Evolutionary conservation across 805 yeast genomes (phyloP).

Genomic region (Candida xyloterini): DNA sequence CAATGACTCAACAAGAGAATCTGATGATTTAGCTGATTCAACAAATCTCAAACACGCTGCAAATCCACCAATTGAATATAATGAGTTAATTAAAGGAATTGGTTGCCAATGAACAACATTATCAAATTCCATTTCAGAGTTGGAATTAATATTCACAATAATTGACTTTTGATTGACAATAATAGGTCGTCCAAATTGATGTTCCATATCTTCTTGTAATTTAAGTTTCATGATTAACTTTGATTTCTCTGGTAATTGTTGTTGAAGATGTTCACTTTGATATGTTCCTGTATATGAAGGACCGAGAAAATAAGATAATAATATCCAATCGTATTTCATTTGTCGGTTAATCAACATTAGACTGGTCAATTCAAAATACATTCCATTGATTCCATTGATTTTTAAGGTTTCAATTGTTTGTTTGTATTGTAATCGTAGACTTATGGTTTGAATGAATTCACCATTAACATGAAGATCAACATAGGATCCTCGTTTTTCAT

Average conservation of each 20-base stretch:
- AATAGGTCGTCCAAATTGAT: background rate
- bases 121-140: background rate
- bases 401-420: constrained; percentile 1
- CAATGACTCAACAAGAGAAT: constrained; percentile 35
- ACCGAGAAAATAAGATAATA: constrained; percentile 44
- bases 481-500: constrained; percentile 28
- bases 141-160: constrained; percentile 23
- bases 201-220: constrained; percentile 17
- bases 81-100: constrained; percentile 4
- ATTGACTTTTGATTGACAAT: constrained; percentile 7
- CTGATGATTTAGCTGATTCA: constrained; percentile 40
- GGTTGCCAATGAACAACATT: constrained; percentile 18
- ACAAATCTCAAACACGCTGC: constrained; percentile 44
- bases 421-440: constrained; percentile 4
- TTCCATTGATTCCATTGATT: constrained; percentile 25
- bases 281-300: constrained; percentile 48
- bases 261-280: constrained; percentile 37
- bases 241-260: constrained; percentile 37
- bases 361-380: constrained; percentile 28
- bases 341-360: constrained; percentile 38
- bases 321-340: constrained; percentile 50
- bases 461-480: constrained; percentile 50
- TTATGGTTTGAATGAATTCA: constrained; percentile 37
- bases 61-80: constrained; percentile 52
- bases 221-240: constrained; percentile 27